Evolutionary conservation across 192 early-diverging fungal genomes (phyloP).

Genomic region (Coemansia sp.): DNA sequence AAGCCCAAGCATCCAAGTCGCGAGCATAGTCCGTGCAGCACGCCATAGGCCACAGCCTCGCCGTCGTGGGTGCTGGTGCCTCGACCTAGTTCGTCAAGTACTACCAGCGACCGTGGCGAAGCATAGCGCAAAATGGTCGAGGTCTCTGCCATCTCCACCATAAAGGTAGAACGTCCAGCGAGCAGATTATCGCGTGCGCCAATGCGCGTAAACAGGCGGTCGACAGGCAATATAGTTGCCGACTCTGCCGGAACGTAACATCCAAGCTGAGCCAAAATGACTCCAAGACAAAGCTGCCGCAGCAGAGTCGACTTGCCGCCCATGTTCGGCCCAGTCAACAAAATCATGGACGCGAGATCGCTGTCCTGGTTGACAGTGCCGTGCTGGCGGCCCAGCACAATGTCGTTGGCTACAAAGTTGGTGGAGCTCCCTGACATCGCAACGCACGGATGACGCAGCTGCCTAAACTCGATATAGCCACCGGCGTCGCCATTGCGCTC

Average conservation of each 20-base stretch:
- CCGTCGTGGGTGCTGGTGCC: constrained; percentile 98
- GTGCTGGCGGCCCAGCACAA: constrained; percentile 59
- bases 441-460: constrained; percentile 92
- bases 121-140: constrained; percentile 90
- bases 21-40: constrained; percentile 80
- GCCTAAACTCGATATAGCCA: constrained; percentile 77
- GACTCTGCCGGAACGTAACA: constrained; percentile 87
- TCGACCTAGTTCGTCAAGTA: constrained; percentile 96
- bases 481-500: constrained; percentile 49
- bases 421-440: constrained; percentile 35
- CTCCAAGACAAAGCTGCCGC: constrained; percentile 90
- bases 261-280: constrained; percentile 95
- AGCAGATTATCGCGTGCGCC: constrained; percentile 98
- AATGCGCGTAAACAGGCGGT: constrained; percentile 96
- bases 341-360: constrained; percentile 64
- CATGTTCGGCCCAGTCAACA: constrained; percentile 99
- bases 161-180: constrained; percentile 94
- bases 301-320: constrained; percentile 98
- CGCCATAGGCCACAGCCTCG: constrained; percentile 91
- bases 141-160: constrained; percentile 95
- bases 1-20: constrained; percentile 85
- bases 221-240: constrained; percentile 77
- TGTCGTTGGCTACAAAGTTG: constrained; percentile 97
- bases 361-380: constrained; percentile 28
- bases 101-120: constrained; percentile 85